Conservation (phyloP, 1,284 basidiomycete genomes). For the Ganoderma lucidum region DNA sequence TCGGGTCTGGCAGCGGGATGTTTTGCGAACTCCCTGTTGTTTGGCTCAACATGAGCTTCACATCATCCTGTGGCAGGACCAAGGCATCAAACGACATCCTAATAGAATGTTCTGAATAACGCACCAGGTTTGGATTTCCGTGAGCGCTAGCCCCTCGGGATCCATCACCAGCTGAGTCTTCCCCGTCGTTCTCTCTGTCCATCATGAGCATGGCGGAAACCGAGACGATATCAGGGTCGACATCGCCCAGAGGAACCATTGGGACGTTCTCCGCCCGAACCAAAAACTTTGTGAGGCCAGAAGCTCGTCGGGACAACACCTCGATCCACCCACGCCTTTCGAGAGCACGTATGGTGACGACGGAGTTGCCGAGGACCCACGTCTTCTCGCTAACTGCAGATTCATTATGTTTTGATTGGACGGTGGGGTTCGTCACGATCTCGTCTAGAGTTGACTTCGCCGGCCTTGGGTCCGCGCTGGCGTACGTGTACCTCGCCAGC, state of each 20-base stretch:
- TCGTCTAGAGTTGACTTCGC: slow-evolving; percentile 84
- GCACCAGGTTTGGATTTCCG: slow-evolving; percentile 23
- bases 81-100: slow-evolving; percentile 30
- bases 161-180: slow-evolving; percentile 17
- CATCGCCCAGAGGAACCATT: slow-evolving; percentile 83
- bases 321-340: slow-evolving; percentile 90
- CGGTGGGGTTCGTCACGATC: slow-evolving; percentile 64
- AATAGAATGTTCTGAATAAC: neutral
- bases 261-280: slow-evolving; percentile 93
- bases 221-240: slow-evolving; percentile 78
- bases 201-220: slow-evolving; percentile 79
- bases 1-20: slow-evolving; percentile 56
- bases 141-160: slow-evolving; percentile 8
- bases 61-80: slow-evolving; percentile 23
- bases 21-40: slow-evolving; percentile 20
- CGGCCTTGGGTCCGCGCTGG: slow-evolving; percentile 92
- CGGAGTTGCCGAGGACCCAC: slow-evolving; percentile 89
- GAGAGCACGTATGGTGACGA: slow-evolving; percentile 86
- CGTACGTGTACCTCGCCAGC: slow-evolving; percentile 95
- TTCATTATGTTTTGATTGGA: slow-evolving; percentile 45
- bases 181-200: slow-evolving; percentile 53
- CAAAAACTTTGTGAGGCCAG: slow-evolving; percentile 89
- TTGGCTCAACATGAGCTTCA: slow-evolving; percentile 25
- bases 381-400: slow-evolving; percentile 68
- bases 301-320: slow-evolving; percentile 86